Conservation (phyloP, 345 rosid species). For the Sonneratia alba region DNA sequence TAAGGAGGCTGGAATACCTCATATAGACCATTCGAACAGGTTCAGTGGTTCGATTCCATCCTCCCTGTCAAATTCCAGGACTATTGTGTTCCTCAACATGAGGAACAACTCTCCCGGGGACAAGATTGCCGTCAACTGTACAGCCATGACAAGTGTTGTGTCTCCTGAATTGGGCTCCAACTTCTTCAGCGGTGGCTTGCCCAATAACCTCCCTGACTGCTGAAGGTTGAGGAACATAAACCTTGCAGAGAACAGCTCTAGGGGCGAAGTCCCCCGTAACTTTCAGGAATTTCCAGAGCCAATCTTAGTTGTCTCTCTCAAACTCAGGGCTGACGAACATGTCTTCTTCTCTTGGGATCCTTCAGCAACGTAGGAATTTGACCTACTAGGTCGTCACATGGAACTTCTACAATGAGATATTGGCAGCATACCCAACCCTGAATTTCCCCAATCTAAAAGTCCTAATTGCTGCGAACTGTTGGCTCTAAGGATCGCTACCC, state of each 20-base stretch:
- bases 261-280: conserved; percentile 50
- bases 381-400: conserved; percentile 54
- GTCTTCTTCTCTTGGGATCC: conserved; percentile 42
- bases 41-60: conserved; percentile 48
- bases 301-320: conserved; percentile 56
- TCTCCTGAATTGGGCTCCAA: conserved; percentile 66
- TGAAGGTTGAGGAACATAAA: conserved; percentile 39
- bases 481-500: conserved; percentile 54
- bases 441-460: conserved; percentile 52
- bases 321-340: conserved; percentile 44
- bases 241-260: conserved; percentile 53
- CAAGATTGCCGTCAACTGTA: conserved; percentile 40
- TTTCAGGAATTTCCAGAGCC: conserved; percentile 42
- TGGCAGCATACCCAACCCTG: conserved; percentile 37
- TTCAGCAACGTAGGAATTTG: conserved; percentile 56
- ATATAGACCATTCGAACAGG: conserved; percentile 36
- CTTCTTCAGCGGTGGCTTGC: conserved; percentile 38
- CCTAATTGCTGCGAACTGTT: conserved; percentile 51
- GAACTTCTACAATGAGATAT: conserved; percentile 48
- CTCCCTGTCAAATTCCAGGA: conserved; percentile 43
- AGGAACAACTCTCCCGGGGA: conserved; percentile 64
- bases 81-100: conserved; percentile 43
- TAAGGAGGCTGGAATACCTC: conserved; percentile 28
- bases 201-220: conserved; percentile 48
- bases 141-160: conserved; percentile 40